phyloP scores from a whole-genome alignment of 2,329 filamentous ascomycete species.

The Colletotrichum trifolii region DNA sequence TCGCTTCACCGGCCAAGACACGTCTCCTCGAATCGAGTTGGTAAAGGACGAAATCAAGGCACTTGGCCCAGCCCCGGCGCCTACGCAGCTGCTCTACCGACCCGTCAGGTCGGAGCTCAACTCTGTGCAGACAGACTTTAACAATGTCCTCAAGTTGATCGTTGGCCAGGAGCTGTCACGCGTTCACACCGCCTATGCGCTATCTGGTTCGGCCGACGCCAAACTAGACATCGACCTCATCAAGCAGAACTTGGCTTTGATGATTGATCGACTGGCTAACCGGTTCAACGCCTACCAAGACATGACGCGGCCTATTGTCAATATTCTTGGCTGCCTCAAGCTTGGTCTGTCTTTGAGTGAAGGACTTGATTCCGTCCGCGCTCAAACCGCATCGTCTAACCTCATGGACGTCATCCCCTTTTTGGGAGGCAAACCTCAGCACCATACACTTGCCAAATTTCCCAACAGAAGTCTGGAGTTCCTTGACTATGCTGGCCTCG shows the following conservation, averaged over 20 bases:
- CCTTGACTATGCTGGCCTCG: constrained; percentile 58
- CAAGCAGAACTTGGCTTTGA: constrained; percentile 70
- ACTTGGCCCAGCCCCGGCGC: constrained; percentile 74
- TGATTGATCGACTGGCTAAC: constrained; percentile 75
- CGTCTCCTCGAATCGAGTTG: constrained; percentile 73
- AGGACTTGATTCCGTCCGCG: constrained; percentile 45
- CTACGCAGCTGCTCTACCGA: constrained; percentile 75
- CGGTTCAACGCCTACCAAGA: constrained; percentile 87
- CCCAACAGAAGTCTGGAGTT: constrained; percentile 58
- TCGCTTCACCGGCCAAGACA: constrained; percentile 73
- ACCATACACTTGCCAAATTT: constrained; percentile 35
- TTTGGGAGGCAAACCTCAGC: constrained; percentile 55
- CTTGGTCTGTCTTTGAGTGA: constrained; percentile 76
- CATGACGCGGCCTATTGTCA: constrained; percentile 80
- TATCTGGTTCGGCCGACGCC: constrained; percentile 44
- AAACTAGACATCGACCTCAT: constrained; percentile 61
- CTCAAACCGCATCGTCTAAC: constrained; percentile 1
- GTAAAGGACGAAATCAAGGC: constrained; percentile 70
- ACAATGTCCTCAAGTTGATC: constrained; percentile 76
- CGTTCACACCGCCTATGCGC: constrained; percentile 48
- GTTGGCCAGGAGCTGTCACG: constrained; percentile 59
- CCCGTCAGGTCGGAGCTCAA: constrained; percentile 75
- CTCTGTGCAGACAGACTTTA: constrained; percentile 84
- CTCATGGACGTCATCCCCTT: constrained; percentile 65
- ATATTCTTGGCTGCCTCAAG: constrained; percentile 82